A percentile compares a stretch with the other conserved stretches of the same genome.
phyloP scores from a whole-genome alignment of 2,329 filamentous ascomycete species.

The Aspergillus phoenicis region DNA sequence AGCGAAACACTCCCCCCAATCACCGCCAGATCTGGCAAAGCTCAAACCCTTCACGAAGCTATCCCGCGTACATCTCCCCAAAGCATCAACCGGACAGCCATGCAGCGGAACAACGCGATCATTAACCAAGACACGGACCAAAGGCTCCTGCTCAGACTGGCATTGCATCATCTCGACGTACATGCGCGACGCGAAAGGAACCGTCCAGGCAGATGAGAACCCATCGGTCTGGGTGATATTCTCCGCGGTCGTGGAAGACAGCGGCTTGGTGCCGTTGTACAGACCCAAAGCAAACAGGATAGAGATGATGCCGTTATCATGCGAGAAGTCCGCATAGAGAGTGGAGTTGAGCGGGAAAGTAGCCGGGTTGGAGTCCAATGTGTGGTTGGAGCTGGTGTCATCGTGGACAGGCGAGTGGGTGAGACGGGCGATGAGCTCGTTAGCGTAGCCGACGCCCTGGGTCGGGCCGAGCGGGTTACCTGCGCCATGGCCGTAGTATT shows the following conservation, averaged over 20 bases:
- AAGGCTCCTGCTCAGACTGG: slow-evolving; percentile 57
- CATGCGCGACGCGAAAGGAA: slow-evolving; percentile 78
- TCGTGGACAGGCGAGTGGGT: slow-evolving; percentile 70
- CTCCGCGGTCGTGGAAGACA: slow-evolving; percentile 54
- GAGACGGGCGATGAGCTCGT: slow-evolving; percentile 82
- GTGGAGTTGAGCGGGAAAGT: slow-evolving; percentile 72
- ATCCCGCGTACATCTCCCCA: slow-evolving; percentile 70
- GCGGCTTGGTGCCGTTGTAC: slow-evolving; percentile 65
- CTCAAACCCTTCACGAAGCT: slow-evolving; percentile 73
- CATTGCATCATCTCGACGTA: slow-evolving; percentile 90
- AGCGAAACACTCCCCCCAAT: slow-evolving; percentile 68
- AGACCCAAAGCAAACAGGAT: slow-evolving; percentile 77
- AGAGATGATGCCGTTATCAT: slow-evolving; percentile 83
- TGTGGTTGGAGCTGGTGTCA: slow-evolving; percentile 74
- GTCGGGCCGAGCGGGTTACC: slow-evolving; percentile 80
- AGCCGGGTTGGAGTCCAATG: slow-evolving; percentile 65
- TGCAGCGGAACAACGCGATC: slow-evolving; percentile 75
- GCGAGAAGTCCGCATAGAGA: slow-evolving; percentile 87
- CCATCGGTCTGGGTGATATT: slow-evolving; percentile 61
- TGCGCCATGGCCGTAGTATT: slow-evolving; percentile 79
- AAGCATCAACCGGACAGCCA: slow-evolving; percentile 68
- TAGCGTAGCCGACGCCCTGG: slow-evolving; percentile 83
- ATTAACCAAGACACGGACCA: slow-evolving; percentile 80
- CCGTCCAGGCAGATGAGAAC: slow-evolving; percentile 75
- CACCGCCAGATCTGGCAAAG: slow-evolving; percentile 72